Percentiles rank a stretch among this genome's conserved stretches.
Evolutionary conservation across 176 grass and related monocot genomes (phyloP).

Genomic region (Alloteropsis semialata): DNA sequence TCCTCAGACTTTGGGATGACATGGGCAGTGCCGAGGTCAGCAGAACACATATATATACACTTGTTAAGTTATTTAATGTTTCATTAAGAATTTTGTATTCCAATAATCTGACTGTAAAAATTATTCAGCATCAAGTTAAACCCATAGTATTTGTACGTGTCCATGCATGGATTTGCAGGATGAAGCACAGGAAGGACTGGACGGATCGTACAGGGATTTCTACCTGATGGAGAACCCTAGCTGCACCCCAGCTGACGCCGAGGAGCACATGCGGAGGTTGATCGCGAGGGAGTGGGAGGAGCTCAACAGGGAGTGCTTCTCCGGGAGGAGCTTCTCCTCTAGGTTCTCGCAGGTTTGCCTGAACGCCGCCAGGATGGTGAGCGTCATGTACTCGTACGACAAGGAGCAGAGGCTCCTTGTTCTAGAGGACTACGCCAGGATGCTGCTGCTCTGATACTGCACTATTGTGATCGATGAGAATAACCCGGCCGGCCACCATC

Average conservation of each 20-base stretch:
- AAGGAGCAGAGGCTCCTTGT: constrained; percentile 31
- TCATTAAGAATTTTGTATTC: too few relatives aligned
- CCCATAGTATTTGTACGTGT: too few relatives aligned
- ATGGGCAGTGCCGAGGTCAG: constrained; percentile 54
- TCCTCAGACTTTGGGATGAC: constrained; percentile 64
- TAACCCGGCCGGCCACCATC: too few relatives aligned
- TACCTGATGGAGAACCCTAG: constrained; percentile 52
- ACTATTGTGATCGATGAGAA: neutral
- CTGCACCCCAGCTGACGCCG: neutral
- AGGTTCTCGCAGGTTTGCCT: constrained; percentile 11
- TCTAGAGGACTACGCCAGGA: constrained; percentile 40
- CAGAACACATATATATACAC: neutral
- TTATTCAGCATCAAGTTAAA: too few relatives aligned
- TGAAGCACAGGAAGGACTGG: constrained; percentile 51
- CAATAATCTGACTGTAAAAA: too few relatives aligned
- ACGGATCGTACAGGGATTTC: constrained; percentile 50
- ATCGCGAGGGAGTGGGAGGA: constrained; percentile 49
- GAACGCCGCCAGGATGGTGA: constrained; percentile 48
- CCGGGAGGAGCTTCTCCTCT: neutral
- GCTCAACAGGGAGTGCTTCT: constrained; percentile 48
- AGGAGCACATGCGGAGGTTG: constrained; percentile 29
- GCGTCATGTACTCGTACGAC: constrained; percentile 54
- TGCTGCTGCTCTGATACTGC: neutral
- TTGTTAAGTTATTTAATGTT: too few relatives aligned
- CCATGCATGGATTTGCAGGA: constrained; percentile 33